Percentiles rank a stretch among this genome's conserved stretches.
These are phyloP conservation scores for Alternaria panax DNA, from an alignment of 2,329 filamentous ascomycete species.

Conservation along the genomic window DNA sequence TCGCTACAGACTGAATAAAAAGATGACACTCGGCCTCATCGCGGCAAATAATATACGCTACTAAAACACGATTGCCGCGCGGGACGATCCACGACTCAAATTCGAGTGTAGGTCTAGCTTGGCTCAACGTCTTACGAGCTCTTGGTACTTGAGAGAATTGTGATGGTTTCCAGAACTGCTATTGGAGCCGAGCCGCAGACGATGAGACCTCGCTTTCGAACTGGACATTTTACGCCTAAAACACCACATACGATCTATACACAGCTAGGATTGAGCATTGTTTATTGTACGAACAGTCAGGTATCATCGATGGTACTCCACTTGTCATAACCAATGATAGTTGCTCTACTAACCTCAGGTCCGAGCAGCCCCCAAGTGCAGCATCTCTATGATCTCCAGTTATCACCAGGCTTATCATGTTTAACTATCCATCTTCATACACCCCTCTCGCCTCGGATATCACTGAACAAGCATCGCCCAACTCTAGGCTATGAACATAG, in stretches of 20 bases:
- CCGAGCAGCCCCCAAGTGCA: too few relatives aligned
- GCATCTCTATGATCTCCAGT: background rate
- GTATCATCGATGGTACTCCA: background rate
- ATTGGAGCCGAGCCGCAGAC: background rate
- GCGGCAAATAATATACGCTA: background rate
- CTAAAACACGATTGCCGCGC: background rate
- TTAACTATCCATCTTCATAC: background rate
- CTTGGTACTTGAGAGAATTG: background rate
- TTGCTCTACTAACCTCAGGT: too few relatives aligned
- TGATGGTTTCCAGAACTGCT: background rate
- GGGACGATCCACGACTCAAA: background rate
- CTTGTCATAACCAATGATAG: too few relatives aligned
- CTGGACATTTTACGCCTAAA: background rate
- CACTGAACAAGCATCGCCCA: background rate
- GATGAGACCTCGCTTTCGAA: background rate
- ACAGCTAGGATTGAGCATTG: background rate
- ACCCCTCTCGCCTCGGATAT: background rate
- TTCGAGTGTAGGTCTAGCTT: background rate
- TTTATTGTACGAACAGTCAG: background rate
- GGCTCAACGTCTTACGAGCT: background rate
- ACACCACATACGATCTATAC: background rate
- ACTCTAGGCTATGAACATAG: background rate
- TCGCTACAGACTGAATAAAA: background rate
- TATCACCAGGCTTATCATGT: background rate
- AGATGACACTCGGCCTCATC: background rate